Evolutionary conservation across 2,329 filamentous ascomycete species (phyloP), one percentile per base, ranked within the genome.

Genomic region (Paecilomyces sp.): DNA sequence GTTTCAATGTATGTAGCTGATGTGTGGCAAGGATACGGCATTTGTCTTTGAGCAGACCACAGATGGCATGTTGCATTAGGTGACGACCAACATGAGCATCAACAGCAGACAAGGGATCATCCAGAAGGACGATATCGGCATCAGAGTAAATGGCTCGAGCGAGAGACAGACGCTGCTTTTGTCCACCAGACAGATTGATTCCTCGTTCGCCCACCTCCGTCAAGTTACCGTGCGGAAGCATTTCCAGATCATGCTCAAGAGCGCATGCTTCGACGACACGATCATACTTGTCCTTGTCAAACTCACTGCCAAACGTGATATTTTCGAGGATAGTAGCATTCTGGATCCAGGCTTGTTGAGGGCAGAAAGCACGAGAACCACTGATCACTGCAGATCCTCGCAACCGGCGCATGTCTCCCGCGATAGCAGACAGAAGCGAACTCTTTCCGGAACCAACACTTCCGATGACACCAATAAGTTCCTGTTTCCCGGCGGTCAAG

Each of bases 331-430:
- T 83, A 0, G 87, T 90, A 0, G 89, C 83, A 68, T 95, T 95
- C 70, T 94, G 90, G 57, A 95, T 94, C 91, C 91, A 95, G 0
- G 91, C 89, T 68, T 92, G 92, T 70, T 95, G 91, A 0, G 91
- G 91, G 63, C 91, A 95, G 66, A 61, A 62, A 12, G 61, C 59
- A 47, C 57, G 58, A 9, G 61, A 28, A 11, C 51, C 51, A 11
- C 51, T 30, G 22, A 53, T 53, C 13, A 30, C 28, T 1, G 51
- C 51, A 9, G 51, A 61, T 91, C 61, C 61, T 28, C 57, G 51
- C 18, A 57, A 22, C 25, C 58, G 60, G 24, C 89, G 1, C 85
- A 85, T 73, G n/a, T 92, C 90, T 2, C 89, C 89, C 9, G 92
- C 81, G 30, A 93, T 84, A 0, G 89, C 83, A 1, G 88, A 84